Percentiles rank a stretch among this genome's conserved stretches.
Evolutionary conservation across 805 yeast genomes (phyloP).

Genomic region (Isabelozyma rhagii): DNA sequence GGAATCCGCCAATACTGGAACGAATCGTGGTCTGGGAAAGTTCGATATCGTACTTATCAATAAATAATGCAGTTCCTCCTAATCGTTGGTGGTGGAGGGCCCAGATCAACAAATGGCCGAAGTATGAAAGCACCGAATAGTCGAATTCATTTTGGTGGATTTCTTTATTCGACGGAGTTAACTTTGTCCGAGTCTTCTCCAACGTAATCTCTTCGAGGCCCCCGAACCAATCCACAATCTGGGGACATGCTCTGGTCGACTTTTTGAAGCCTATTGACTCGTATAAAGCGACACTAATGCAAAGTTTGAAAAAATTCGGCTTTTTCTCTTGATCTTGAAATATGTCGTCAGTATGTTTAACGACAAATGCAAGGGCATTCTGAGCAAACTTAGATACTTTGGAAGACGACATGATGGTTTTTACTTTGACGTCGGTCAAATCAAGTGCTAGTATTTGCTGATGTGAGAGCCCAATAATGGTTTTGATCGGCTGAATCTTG

Average conservation of each 20-base stretch:
- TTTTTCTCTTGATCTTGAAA: constrained; percentile 18
- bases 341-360: constrained; percentile 19
- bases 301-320: constrained; percentile 23
- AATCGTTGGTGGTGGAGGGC: constrained; percentile 22
- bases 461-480: constrained; percentile 36
- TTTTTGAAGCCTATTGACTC: constrained; percentile 34
- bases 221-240: constrained; percentile 25
- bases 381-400: constrained; percentile 25
- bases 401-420: constrained; percentile 31
- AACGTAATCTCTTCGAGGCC: constrained; percentile 28
- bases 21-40: constrained; percentile 12
- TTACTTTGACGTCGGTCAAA: constrained; percentile 34
- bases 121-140: constrained; percentile 33
- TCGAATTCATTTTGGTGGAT: constrained; percentile 35
- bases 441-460: constrained; percentile 30
- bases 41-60: constrained; percentile 16
- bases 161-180: constrained; percentile 31
- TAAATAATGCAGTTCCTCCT: constrained; percentile 7
- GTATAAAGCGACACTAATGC: constrained; percentile 32
- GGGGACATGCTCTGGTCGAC: constrained; percentile 18
- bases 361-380: constrained; percentile 22
- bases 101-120: constrained; percentile 40
- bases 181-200: constrained; percentile 27
- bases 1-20: constrained; percentile 33
- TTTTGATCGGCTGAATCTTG: constrained; percentile 28